These are phyloP conservation scores for Sapria himalayana DNA, from an alignment of 345 rosid species.

Conservation along the genomic window DNA sequence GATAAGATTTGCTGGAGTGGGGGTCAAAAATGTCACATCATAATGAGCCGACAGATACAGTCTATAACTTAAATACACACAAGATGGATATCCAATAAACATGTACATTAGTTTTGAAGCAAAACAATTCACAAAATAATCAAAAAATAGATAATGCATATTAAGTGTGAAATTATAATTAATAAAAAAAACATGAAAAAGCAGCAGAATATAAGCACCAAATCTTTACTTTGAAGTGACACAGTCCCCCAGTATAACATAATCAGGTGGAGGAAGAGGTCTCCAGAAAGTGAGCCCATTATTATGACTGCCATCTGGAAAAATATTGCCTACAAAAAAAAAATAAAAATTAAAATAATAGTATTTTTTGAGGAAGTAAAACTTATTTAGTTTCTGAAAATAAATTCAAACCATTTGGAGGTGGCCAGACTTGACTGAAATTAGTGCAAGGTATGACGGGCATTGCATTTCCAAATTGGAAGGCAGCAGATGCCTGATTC, in stretches of 20 bases:
- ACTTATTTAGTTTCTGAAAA: constrained; percentile 8
- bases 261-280: constrained; percentile 84
- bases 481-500: constrained; percentile 55
- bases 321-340: constrained; percentile 1
- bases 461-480: constrained; percentile 71
- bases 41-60: no score
- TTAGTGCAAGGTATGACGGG: constrained; percentile 78
- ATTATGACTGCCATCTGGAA: constrained; percentile 49
- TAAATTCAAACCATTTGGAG: constrained; percentile 47
- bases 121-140: no score
- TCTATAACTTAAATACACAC: no score
- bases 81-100: no score
- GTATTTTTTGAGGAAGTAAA: not conserved
- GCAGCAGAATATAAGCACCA: not conserved
- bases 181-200: not conserved
- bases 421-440: constrained; percentile 71
- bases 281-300: constrained; percentile 91
- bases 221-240: constrained; percentile 71
- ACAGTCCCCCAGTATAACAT: constrained; percentile 91
- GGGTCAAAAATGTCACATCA: no score
- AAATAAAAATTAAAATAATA: constrained; percentile 6
- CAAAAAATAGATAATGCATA: constrained; percentile 1
- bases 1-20: no score
- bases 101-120: no score
- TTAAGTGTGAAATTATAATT: not conserved